Evolutionary conservation across 345 rosid genomes (phyloP), one percentile per base, ranked within the genome.

Genomic region (Boechera divaricarpa): DNA sequence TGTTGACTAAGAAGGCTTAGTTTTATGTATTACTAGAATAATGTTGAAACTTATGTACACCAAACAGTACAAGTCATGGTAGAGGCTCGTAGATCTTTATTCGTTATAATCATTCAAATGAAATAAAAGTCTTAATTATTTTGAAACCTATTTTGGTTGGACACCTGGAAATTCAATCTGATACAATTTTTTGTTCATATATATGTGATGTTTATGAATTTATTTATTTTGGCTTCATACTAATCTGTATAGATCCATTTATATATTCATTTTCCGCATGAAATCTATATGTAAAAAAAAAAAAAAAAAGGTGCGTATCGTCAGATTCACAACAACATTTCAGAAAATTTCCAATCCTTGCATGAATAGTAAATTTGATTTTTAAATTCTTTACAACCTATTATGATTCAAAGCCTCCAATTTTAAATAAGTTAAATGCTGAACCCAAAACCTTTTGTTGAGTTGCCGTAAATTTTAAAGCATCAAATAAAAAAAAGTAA

Each of bases 381-480:
- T 63, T 15, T 13, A 63, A 44, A 13, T 7, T 44, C 13, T 21
- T 28, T 15, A 44, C 13, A 44, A 31, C 29, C 64, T 38, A 16
- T 59, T 21, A 60, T 60, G 29, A 38, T 6, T 38, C 13, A 58
- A 32, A 8, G 26, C 13, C 55, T 29, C 28, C 10, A 45, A n/a
- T 41, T 39, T 39, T 39, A 10, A 13, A n/a, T 7, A 42, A 42
- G 51, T 28, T 13, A 42, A 42, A 41, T 35, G 75, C 49, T 44
- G n/a, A 56, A 6, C 53, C 31, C 16, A 48, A 9, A 13, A 33
- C 9, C 1, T 47, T 44, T 18, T 36, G 38, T 36, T 60, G 13
- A n/a, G n/a, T 15, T 60, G 28, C 18, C 62, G 62, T 73, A 16
- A 52, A 7, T 63, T 63, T 21, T 52, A 63, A 73, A 52, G 69